Percentiles rank a stretch among this genome's conserved stretches.
These are phyloP conservation scores for Pezicula neosporulosa DNA, from an alignment of 2,329 filamentous ascomycete species.

Conservation along the genomic window DNA sequence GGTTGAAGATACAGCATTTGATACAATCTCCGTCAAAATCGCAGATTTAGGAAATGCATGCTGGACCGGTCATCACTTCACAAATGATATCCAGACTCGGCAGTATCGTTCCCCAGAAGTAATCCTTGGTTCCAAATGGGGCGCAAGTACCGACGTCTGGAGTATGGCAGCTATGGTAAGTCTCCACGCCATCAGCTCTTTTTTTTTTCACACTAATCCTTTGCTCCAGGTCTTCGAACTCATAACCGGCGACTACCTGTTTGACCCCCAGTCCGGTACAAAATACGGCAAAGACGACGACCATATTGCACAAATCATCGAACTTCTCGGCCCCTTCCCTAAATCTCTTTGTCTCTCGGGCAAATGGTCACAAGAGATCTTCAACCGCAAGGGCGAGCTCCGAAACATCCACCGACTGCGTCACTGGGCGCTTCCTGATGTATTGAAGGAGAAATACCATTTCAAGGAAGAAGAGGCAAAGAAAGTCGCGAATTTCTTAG, in stretches of 20 bases:
- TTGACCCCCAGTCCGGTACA: constrained; percentile 95
- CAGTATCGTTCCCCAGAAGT: constrained; percentile 98
- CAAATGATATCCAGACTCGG: constrained; percentile 96
- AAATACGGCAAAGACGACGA: constrained; percentile 99
- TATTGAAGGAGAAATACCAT: constrained; percentile 94
- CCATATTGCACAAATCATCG: constrained; percentile 98
- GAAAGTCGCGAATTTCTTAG: constrained; percentile 76
- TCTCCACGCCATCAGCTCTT: constrained; percentile 1
- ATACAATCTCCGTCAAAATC: constrained; percentile 92
- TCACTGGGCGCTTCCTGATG: constrained; percentile 92
- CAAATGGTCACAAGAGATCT: constrained; percentile 98
- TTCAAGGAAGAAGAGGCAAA: constrained; percentile 80
- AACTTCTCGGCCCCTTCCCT: constrained; percentile 89
- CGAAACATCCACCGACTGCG: constrained; percentile 95
- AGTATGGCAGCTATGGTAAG: constrained; percentile 98
- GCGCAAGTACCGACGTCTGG: constrained; percentile 98
- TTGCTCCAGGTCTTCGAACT: constrained; percentile 80
- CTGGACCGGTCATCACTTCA: constrained; percentile 99
- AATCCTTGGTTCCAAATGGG: constrained; percentile 95
- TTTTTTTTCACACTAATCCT: not conserved
- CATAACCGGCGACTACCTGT: constrained; percentile 97
- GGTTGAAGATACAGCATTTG: constrained; percentile 48
- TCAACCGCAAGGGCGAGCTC: constrained; percentile 95
- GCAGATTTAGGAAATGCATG: constrained; percentile 97
- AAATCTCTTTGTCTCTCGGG: constrained; percentile 88